Evolutionary conservation across 352 stramenopile species (phyloP).

Genomic region (Pythium rhizo-oryzae): DNA sequence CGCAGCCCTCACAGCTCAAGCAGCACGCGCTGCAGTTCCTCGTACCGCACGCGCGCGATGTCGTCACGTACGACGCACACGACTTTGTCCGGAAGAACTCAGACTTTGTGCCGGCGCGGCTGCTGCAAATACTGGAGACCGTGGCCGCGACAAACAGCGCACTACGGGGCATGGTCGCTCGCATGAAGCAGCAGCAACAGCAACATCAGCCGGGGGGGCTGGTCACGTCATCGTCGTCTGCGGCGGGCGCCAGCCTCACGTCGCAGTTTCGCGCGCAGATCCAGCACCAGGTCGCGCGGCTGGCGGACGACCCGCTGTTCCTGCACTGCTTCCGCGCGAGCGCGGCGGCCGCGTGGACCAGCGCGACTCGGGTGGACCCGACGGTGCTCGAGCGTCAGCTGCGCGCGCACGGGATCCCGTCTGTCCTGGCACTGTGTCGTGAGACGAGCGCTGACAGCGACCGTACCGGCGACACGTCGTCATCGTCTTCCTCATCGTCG

Average conservation of each 20-base stretch:
- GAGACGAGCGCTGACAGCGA: not conserved
- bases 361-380: conserved; percentile 5
- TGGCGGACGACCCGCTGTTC: conserved; percentile 22
- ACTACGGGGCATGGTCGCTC: not conserved
- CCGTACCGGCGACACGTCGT: not conserved
- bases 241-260: conserved; percentile 8
- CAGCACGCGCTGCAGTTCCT: conserved; percentile 41
- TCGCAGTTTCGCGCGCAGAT: conserved; percentile 30
- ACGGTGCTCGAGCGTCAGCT: conserved; percentile 25
- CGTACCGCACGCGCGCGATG: conserved; percentile 49
- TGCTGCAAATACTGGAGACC: conserved; percentile 39
- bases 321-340: conserved; percentile 31
- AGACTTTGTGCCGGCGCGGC: conserved; percentile 43
- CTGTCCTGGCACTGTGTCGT: not conserved
- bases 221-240: not conserved
- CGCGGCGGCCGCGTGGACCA: conserved; percentile 1
- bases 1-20: conserved; percentile 27
- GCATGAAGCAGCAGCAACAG: not conserved
- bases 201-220: not conserved
- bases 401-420: conserved; percentile 19
- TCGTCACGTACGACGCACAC: conserved; percentile 57
- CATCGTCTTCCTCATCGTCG: not conserved
- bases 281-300: conserved; percentile 6
- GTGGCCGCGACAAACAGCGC: conserved; percentile 14
- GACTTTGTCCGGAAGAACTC: conserved; percentile 79